phyloP scores from a whole-genome alignment of 305 asterid species.

The Petunia hybrid region DNA sequence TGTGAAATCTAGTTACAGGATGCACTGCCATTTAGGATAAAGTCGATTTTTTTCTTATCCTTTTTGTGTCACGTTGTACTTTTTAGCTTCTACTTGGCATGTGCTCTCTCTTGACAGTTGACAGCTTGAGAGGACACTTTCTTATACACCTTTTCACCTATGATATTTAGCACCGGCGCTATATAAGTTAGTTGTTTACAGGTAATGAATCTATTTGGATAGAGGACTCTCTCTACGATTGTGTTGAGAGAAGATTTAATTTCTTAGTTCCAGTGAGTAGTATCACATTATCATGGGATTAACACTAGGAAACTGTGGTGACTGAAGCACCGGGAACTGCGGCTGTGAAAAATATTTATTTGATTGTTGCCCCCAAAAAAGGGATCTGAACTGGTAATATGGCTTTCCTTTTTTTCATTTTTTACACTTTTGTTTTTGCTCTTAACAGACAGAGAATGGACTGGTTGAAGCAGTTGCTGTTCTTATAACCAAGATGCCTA shows the following conservation, averaged over 20 bases:
- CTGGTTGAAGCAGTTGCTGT: conserved; percentile 94
- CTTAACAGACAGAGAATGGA: conserved; percentile 89
- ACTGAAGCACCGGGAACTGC: not conserved
- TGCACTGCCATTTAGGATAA: not conserved
- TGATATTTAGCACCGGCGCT: not conserved
- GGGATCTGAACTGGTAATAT: not conserved
- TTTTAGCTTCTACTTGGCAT: conserved; percentile 30
- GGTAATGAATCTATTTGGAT: not conserved
- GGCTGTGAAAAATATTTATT: not conserved
- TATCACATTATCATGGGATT: conserved; percentile 11
- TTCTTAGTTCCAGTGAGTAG: not conserved
- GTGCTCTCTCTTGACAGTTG: not conserved
- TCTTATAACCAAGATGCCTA: conserved; percentile 91
- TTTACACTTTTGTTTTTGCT: conserved; percentile 8
- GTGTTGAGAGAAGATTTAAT: not conserved
- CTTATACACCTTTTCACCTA: not conserved
- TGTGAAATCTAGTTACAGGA: conserved; percentile 13
- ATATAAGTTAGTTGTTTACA: not conserved
- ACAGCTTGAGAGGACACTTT: conserved; percentile 12
- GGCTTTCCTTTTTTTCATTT: conserved; percentile 10
- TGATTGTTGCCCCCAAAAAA: conserved; percentile 7
- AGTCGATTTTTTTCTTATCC: conserved; percentile 8
- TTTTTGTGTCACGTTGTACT: not conserved
- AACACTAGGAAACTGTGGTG: conserved; percentile 25
- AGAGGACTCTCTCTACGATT: conserved; percentile 17